A percentile compares a stretch with the other conserved stretches of the same genome.
phyloP scores from a whole-genome alignment of 139 green algal genomes.

The Chlamydomonas sp. region DNA sequence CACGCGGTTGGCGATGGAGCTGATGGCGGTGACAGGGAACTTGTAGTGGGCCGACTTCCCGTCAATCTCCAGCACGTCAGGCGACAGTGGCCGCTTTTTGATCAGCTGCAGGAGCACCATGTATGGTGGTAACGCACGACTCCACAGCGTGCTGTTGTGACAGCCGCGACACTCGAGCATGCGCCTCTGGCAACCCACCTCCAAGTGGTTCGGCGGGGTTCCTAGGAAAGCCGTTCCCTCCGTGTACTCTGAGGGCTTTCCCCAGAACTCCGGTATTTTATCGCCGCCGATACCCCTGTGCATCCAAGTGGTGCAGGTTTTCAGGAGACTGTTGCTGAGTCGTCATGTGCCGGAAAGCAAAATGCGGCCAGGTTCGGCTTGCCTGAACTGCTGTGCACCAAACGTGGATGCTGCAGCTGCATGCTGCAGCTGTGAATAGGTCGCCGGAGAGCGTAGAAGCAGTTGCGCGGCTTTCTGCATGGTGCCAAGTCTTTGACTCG shows the following conservation, averaged over 20 bases:
- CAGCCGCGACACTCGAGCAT: not conserved
- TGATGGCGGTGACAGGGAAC: constrained; percentile 86
- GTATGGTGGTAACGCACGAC: too few relatives aligned
- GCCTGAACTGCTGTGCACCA: constrained; percentile 35
- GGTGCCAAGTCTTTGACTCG: not conserved
- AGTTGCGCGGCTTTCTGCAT: constrained; percentile 20
- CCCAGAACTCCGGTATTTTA: constrained; percentile 88
- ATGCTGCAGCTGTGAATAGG: constrained; percentile 12
- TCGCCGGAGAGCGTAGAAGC: not conserved
- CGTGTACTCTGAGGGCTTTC: constrained; percentile 85
- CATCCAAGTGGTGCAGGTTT: not conserved
- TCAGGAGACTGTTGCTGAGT: not conserved
- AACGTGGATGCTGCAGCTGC: constrained; percentile 3
- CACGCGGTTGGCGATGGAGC: constrained; percentile 91
- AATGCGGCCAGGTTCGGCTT: not conserved
- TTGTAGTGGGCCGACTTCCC: constrained; percentile 88
- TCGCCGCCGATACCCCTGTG: constrained; percentile 65
- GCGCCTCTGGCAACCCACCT: constrained; percentile 54
- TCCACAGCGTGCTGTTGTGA: too few relatives aligned
- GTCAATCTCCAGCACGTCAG: constrained; percentile 92
- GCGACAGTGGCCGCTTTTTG: constrained; percentile 90
- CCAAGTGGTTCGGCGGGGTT: constrained; percentile 88
- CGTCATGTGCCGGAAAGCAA: too few relatives aligned
- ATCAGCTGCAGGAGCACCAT: constrained; percentile 63
- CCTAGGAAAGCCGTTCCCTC: constrained; percentile 92